These are phyloP conservation scores for Mycena filopes DNA, from an alignment of 768 basidiomycete species.

Conservation along the genomic window DNA sequence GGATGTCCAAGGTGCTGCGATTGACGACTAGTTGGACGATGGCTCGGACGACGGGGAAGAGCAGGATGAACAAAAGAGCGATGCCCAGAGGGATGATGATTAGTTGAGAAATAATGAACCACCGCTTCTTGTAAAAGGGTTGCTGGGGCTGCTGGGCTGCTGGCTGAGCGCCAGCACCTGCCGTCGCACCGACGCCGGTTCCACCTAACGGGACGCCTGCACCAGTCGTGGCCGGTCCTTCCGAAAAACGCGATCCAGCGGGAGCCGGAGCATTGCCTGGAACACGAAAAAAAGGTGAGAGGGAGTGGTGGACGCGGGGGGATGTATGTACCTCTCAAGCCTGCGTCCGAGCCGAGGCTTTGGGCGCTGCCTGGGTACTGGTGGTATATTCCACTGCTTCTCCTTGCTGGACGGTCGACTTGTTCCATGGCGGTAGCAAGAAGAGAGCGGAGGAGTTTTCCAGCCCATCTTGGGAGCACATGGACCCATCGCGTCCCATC, in stretches of 20 bases:
- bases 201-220: constrained; percentile 5
- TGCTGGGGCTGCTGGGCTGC: constrained; percentile 27
- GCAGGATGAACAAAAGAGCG: constrained; percentile 70
- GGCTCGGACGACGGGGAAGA: constrained; percentile 75
- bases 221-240: constrained; percentile 21
- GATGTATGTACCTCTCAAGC: constrained; percentile 40
- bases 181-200: constrained; percentile 24
- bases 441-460: constrained; percentile 35
- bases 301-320: background rate
- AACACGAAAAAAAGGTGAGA: constrained; percentile 1
- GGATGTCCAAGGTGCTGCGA: constrained; percentile 61
- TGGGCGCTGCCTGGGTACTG: constrained; percentile 25
- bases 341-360: constrained; percentile 34
- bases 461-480: no score
- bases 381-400: constrained; percentile 31
- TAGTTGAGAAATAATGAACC: constrained; percentile 70
- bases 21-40: constrained; percentile 75
- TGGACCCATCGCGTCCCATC: no score
- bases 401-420: constrained; percentile 24
- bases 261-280: constrained; percentile 29
- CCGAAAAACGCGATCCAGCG: constrained; percentile 30
- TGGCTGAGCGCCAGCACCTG: constrained; percentile 34
- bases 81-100: constrained; percentile 65
- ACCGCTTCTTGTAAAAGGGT: constrained; percentile 70
- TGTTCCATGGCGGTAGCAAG: constrained; percentile 38